Evolutionary conservation across 805 yeast species (phyloP), one percentile per base, ranked within the genome.

Genomic region (Metschnikowia peoriensis): DNA sequence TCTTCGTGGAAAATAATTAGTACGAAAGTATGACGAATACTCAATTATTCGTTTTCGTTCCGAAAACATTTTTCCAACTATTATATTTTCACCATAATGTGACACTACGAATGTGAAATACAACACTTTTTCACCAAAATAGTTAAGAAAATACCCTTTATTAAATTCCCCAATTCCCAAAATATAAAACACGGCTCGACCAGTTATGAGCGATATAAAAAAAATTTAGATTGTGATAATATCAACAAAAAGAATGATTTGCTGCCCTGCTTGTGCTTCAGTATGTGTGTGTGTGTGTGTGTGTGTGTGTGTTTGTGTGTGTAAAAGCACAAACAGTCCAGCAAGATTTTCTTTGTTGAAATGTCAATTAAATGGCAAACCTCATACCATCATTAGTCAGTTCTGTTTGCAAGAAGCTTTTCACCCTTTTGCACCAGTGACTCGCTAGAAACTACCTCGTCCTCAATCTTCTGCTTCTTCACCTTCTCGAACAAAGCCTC

Each of bases 401-500:
- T 46, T 47, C 53, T 11, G 49, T 42, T 44, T 50, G 45, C 43
- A 50, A 42, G 34, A 39, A 37, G 44, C 46, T 43, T 11, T 50
- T 32, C 35, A 6, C 35, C 49, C 42, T 53, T 54, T 6, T 44
- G n/a, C 28, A 55, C 47, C 22, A 29, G n/a, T 4, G 35, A 32
- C 35, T 32, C 35, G 35, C 14, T 32, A 10, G 35, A 32, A 32
- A 32, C 14, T 34, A 27, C 45, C 7, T 35, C 47, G 16, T 49
- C 47, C n/a, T 12, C 56, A 44, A 65, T 51, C 15, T 60, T 62
- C 38, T 55, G 52, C 27, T 50, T 47, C 44, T 55, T 53, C 38
- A 72, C 67, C 60, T 66, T 61, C 41, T 60, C 62, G 63, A 86
- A 83, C 63, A 86, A 73, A 41, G 70, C 78, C 12, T 74, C 78